Evolutionary conservation across 2,329 filamentous ascomycete genomes (phyloP), one percentile per base, ranked within the genome.

Genomic region (Stagonosporopsis chrysanthemi): DNA sequence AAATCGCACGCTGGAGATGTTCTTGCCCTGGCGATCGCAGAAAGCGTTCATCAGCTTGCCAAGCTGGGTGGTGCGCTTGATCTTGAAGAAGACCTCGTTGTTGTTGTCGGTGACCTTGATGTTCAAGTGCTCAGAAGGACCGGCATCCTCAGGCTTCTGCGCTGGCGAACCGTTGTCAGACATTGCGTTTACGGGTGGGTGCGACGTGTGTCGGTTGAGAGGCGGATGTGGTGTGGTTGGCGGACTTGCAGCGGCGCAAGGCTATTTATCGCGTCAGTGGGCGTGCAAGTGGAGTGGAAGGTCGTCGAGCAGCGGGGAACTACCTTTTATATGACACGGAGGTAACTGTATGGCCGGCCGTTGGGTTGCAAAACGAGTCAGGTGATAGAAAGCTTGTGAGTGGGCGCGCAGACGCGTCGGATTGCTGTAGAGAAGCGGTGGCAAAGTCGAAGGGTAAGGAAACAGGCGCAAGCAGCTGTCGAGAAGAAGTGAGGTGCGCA

Each of bases 61-160:
- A 1, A 99, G 86, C 77, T 92, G 91, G 1, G 95, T 99, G 22
- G 90, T 92, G 35, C 93, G 87, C 88, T 99, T 99, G 82, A 99
- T 99, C 84, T 99, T 99, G 84, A 99, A 99, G 79, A 98, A 99
- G 70, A 99, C 94, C 77, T 99, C 95, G 77, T 99, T 99, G 82
- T 97, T 97, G 82, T 96, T 97, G 71, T 99, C 95, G 0, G 95
- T 98, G 14, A 99, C 95, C 78, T 99, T 99, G 81, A 99, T 98
- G 81, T 99, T 99, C 5, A 99, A 83, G 78, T 99, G 95, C 80
- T 98, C 94, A 28, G 82, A 82, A 53, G 82, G 80, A 23, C 82
- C 74, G 5, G 77, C 71, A 52, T 81, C 80, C 49, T 76, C 75
- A 1, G 77, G 76, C 70, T 82, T 80, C 39, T 77, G 77, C 66